Evolutionary conservation across 2,329 filamentous ascomycete species (phyloP).

Genomic region (Setomelanomma holmii): DNA sequence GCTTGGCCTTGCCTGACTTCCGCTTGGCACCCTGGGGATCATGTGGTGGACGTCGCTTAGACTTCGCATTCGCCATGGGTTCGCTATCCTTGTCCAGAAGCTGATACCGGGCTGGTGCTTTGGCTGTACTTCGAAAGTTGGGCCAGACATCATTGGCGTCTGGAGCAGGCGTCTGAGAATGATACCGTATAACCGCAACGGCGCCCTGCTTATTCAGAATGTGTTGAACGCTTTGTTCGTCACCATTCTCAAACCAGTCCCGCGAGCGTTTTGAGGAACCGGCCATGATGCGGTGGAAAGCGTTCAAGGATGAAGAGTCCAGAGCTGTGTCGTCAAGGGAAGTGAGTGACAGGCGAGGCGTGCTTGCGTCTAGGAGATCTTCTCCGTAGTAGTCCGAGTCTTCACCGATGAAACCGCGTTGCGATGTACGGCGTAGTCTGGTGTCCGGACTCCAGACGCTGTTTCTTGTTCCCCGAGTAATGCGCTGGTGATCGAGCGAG

Average conservation of each 20-base stretch:
- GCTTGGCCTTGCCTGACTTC: not conserved
- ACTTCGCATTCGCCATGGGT: not conserved
- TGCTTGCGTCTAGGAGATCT: not conserved
- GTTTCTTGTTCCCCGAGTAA: too few species aligned
- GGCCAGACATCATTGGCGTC: constrained; percentile 48
- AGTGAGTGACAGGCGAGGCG: not conserved
- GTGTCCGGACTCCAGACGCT: too few species aligned
- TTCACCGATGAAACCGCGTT: not conserved
- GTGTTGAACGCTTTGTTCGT: constrained; percentile 16
- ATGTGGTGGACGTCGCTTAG: constrained; percentile 5
- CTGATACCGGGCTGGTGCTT: constrained; percentile 35
- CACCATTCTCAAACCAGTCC: constrained; percentile 22
- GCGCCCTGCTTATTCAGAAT: constrained; percentile 28
- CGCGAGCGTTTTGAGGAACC: constrained; percentile 22
- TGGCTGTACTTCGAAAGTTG: constrained; percentile 33
- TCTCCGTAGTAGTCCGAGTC: not conserved
- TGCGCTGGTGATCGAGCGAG: too few species aligned
- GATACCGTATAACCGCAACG: constrained; percentile 33
- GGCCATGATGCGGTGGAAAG: constrained; percentile 1
- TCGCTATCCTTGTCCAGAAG: constrained; percentile 16
- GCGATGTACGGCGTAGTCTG: too few species aligned
- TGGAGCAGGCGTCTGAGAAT: constrained; percentile 19
- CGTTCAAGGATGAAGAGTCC: not conserved
- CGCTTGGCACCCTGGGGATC: constrained; percentile 1
- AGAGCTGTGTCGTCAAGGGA: not conserved